Percentiles rank a stretch among this genome's conserved stretches.
Conservation (phyloP, 192 early-diverging fungal species). For the Backusella parvicylindrica region DNA sequence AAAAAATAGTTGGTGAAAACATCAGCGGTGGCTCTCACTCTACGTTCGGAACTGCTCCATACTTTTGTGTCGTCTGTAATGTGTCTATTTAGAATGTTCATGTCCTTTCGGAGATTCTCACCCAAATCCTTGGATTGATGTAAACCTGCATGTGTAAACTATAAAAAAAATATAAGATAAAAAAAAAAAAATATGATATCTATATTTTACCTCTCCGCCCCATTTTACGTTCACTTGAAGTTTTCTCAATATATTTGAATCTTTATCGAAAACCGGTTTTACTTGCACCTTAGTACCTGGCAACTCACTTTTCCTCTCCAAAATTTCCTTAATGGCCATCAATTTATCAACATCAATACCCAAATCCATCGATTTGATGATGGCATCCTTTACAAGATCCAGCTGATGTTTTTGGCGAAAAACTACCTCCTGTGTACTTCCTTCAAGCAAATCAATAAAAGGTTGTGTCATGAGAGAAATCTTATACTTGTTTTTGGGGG, state of each 20-base stretch:
- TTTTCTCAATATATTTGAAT: constrained; percentile 51
- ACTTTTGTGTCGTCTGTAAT: constrained; percentile 86
- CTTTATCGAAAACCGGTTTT: constrained; percentile 73
- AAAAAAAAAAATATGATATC: no score
- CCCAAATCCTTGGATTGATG: constrained; percentile 91
- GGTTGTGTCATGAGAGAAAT: constrained; percentile 70
- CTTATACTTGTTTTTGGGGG: constrained; percentile 98
- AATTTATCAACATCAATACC: constrained; percentile 58
- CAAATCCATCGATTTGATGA: constrained; percentile 49
- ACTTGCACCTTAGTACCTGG: constrained; percentile 93
- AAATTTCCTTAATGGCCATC: constrained; percentile 67
- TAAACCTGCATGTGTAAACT: constrained; percentile 90
- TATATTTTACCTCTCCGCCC: constrained; percentile 89
- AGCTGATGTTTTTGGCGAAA: constrained; percentile 73
- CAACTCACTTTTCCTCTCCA: constrained; percentile 74
- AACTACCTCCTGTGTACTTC: constrained; percentile 71
- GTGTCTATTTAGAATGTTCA: constrained; percentile 83
- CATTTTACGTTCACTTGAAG: constrained; percentile 95
- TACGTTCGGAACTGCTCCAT: constrained; percentile 81
- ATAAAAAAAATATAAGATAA: no score
- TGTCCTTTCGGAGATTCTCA: constrained; percentile 88
- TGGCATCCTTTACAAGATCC: constrained; percentile 58
- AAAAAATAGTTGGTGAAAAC: constrained; percentile 67
- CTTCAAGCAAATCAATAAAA: constrained; percentile 69
- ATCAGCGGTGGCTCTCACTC: constrained; percentile 85